Conservation (phyloP, 2,329 filamentous ascomycete species). For the Aspergillus sp. region DNA sequence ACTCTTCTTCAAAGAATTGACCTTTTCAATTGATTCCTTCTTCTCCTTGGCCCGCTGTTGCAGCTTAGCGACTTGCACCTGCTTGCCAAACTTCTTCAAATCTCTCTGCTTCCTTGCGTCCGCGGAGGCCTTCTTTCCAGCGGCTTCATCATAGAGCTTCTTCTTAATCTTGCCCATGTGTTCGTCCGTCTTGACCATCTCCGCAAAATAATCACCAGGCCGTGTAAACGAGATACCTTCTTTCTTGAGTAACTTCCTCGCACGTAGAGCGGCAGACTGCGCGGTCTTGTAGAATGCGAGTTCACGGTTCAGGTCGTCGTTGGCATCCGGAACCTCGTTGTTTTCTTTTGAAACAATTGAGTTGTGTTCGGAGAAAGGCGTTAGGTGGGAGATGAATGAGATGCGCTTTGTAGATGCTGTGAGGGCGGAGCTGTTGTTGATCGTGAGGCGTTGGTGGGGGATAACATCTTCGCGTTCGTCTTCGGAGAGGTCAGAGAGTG, state of each 20-base stretch:
- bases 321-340: conserved; percentile 75
- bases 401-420: conserved; percentile 72
- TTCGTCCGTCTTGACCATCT: conserved; percentile 98
- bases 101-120: conserved; percentile 92
- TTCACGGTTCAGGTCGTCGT: conserved; percentile 90
- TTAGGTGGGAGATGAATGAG: conserved; percentile 55
- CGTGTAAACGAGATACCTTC: conserved; percentile 85
- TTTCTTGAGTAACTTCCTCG: conserved; percentile 70
- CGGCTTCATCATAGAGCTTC: conserved; percentile 88
- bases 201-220: conserved; percentile 93
- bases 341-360: conserved; percentile 67
- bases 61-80: conserved; percentile 92
- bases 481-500: conserved; percentile 79
- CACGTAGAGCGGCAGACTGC: conserved; percentile 73
- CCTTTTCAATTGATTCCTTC: conserved; percentile 91
- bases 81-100: conserved; percentile 98
- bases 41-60: conserved; percentile 93
- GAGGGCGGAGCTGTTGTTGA: conserved; percentile 93
- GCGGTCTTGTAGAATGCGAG: conserved; percentile 91
- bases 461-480: conserved; percentile 84
- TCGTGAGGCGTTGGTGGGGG: conserved; percentile 88
- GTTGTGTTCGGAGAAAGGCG: conserved; percentile 82
- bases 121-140: conserved; percentile 84
- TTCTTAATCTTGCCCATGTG: conserved; percentile 97
- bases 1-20: conserved; percentile 94